These are phyloP conservation scores for Podaxis sp. DNA, from an alignment of 768 basidiomycete species.

Conservation along the genomic window DNA sequence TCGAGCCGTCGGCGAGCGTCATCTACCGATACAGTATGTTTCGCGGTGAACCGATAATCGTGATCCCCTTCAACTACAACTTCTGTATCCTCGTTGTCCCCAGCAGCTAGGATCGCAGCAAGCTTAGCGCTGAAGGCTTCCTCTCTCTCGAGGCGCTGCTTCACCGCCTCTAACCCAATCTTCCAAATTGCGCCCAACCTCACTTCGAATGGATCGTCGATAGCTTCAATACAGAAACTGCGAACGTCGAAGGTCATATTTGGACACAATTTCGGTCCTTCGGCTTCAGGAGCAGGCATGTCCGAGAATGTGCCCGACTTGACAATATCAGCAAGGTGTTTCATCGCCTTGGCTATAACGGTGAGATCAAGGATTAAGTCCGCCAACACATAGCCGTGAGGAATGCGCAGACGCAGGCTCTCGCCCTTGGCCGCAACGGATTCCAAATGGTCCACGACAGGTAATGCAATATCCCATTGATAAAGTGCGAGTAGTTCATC, in stretches of 20 bases:
- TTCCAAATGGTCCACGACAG: slow-evolving; percentile 28
- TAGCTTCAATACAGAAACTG: slow-evolving; percentile 70
- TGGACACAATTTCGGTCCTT: slow-evolving; percentile 72
- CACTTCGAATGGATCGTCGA: slow-evolving; percentile 84
- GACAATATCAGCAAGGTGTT: slow-evolving; percentile 63
- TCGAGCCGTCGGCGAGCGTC: slow-evolving; percentile 73
- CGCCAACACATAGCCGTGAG: slow-evolving; percentile 72
- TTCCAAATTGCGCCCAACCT: slow-evolving; percentile 72
- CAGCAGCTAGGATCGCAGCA: slow-evolving; percentile 48
- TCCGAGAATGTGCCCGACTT: slow-evolving; percentile 47
- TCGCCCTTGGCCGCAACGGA: slow-evolving; percentile 55
- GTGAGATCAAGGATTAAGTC: slow-evolving; percentile 72
- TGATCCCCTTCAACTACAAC: slow-evolving; percentile 27
- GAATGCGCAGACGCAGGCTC: slow-evolving; percentile 73
- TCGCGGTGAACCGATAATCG: slow-evolving; percentile 62
- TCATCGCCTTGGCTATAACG: slow-evolving; percentile 68
- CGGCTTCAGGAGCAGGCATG: slow-evolving; percentile 63
- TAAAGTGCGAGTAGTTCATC: slow-evolving; percentile 70
- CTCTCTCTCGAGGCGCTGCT: slow-evolving; percentile 68
- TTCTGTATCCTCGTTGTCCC: slow-evolving; percentile 15
- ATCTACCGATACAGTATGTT: slow-evolving; percentile 64
- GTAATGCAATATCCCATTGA: slow-evolving; percentile 43
- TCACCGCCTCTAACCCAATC: slow-evolving; percentile 69
- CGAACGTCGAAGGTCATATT: slow-evolving; percentile 55
- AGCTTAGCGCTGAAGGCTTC: slow-evolving; percentile 81